A percentile compares a stretch with the other conserved stretches of the same genome.
These are phyloP conservation scores for Irpex lacteus DNA, from an alignment of 1,284 basidiomycete species.

Conservation along the genomic window DNA sequence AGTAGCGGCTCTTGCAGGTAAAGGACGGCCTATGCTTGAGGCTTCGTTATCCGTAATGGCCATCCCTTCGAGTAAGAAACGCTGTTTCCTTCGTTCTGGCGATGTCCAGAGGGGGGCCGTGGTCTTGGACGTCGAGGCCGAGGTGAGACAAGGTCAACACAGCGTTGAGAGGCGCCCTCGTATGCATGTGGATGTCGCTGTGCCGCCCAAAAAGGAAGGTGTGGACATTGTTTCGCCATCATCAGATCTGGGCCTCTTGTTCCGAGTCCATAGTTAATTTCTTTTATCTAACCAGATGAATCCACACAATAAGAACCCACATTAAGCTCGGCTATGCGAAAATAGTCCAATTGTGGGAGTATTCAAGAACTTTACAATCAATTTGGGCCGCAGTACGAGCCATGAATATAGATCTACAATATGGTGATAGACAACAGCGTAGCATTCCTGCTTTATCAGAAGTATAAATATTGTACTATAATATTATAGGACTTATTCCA, in stretches of 20 bases:
- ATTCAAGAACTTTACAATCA: neutral
- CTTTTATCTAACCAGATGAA: too few relatives aligned
- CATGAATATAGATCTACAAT: too few relatives aligned
- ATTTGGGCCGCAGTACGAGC: too few relatives aligned
- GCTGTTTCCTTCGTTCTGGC: neutral
- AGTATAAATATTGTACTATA: neutral
- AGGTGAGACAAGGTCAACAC: conserved; percentile 1
- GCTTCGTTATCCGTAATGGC: conserved; percentile 1
- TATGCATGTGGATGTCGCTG: neutral
- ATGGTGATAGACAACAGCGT: too few relatives aligned
- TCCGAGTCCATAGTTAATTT: neutral
- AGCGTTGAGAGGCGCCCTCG: neutral
- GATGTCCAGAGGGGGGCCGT: neutral
- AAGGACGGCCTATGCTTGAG: neutral
- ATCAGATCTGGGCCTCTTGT: neutral
- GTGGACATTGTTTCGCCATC: neutral
- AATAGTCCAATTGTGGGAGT: neutral
- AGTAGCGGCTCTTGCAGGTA: neutral
- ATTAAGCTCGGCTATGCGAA: neutral
- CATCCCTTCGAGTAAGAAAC: neutral
- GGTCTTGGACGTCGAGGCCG: neutral
- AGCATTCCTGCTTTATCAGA: neutral
- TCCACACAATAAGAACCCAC: too few relatives aligned
- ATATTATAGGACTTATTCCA: neutral
- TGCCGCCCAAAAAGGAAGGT: conserved; percentile 1